Evolutionary conservation across 225 moss, liverwort and hornwort genomes (phyloP), one percentile per base, ranked within the genome.

Genomic region (Climacium dendroides): DNA sequence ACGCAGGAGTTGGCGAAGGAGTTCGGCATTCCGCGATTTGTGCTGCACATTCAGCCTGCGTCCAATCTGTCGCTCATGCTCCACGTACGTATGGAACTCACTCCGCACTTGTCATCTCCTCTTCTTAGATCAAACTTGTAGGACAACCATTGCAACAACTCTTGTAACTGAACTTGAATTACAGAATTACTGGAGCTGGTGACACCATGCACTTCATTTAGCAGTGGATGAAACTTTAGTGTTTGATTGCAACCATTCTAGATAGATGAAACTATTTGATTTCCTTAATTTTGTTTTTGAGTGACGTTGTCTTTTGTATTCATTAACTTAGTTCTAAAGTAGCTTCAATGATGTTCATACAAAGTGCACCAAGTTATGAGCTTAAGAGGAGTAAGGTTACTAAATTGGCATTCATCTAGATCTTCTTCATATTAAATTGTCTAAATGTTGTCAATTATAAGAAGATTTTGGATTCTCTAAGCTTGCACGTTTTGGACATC

Each of bases 21-120:
- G 64, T 64, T 64, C 19, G 64, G 64, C 9, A 64, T 64, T 64
- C 64, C 64, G 1, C 64, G 64, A 19, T 64, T 64, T 8, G n/a
- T 91, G 13, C 11, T 92, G 59, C 86, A 88, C 35, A 86, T 75
- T 53, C 90, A 92, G 74, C 71, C 92, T 4, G 90, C 90, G 18
- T 57, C 60, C 32, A 89, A 92, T 77, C 53, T 92, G 63, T 87
- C 89, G 50, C 65, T 92, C 35, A 87, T 92, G 79, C 89, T 90
- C 50, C 88, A 92, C 7, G 91, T 90, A 92, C 3, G 91, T 88
- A 81, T 14, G 76, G 0, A n/a, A 6, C 13, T 53, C 75, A 0
- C 75, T 22, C 34, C 5, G 1, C 74, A 13, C 52, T 52, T 22
- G 52, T 52, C 52, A 3, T 52, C 35, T 52, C 35, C 22, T 75